phyloP scores from a whole-genome alignment of 805 yeast species.

The Yamadazyma ubonensis region DNA sequence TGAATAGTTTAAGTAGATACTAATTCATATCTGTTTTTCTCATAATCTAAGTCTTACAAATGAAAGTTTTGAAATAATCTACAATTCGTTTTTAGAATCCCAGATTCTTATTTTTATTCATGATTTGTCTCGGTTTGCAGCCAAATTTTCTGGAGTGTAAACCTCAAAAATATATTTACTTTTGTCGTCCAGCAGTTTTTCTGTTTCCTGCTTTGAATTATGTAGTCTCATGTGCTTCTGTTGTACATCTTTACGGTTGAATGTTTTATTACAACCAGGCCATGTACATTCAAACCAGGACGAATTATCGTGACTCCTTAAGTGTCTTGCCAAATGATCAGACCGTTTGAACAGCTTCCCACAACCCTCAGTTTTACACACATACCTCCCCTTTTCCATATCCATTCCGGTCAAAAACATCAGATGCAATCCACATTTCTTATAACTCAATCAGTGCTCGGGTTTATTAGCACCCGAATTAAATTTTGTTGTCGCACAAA shows the following conservation, averaged over 20 bases:
- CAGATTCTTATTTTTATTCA: too few relatives aligned
- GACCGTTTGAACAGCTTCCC: slow-evolving; percentile 52
- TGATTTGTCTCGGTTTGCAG: neutral
- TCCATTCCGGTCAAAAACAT: neutral
- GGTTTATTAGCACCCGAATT: neutral
- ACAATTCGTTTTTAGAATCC: too few relatives aligned
- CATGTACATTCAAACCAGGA: slow-evolving; percentile 15
- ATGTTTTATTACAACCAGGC: slow-evolving; percentile 19
- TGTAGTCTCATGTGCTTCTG: slow-evolving; percentile 17
- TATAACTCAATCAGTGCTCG: neutral
- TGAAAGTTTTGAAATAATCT: too few relatives aligned
- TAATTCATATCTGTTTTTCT: too few relatives aligned
- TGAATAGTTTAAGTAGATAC: too few relatives aligned
- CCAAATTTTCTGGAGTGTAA: neutral
- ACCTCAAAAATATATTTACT: neutral
- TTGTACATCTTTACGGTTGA: slow-evolving; percentile 21
- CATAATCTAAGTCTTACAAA: neutral
- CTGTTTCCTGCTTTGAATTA: neutral
- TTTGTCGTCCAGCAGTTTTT: neutral
- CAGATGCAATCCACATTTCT: neutral
- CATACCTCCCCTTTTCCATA: neutral
- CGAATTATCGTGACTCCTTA: slow-evolving; percentile 46
- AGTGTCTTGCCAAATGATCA: slow-evolving; percentile 61
- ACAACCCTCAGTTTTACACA: slow-evolving; percentile 49
- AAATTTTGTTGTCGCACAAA: neutral